Percentiles rank a stretch among this genome's conserved stretches.
phyloP scores from a whole-genome alignment of 768 basidiomycete species.

The Lentinula aciculospora region DNA sequence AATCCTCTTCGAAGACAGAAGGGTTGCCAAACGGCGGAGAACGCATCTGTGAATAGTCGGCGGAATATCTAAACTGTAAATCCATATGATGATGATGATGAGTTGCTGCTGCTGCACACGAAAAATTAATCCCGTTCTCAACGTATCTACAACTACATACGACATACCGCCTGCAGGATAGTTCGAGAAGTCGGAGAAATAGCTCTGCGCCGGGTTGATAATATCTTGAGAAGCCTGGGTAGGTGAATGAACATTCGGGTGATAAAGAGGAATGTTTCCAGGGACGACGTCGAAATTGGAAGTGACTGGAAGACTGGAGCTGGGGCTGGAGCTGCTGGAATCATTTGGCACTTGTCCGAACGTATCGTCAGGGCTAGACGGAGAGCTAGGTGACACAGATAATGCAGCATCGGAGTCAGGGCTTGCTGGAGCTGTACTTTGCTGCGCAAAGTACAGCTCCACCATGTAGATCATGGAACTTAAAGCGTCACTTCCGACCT shows the following conservation, averaged over 20 bases:
- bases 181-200: not conserved
- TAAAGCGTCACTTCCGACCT: not conserved
- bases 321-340: not conserved
- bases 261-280: not conserved
- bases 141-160: no score
- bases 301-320: not conserved
- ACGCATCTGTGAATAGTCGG: not conserved
- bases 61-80: not conserved
- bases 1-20: not conserved
- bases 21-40: not conserved
- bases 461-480: not conserved
- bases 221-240: not conserved
- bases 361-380: not conserved
- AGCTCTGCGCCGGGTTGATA: not conserved
- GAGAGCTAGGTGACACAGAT: not conserved
- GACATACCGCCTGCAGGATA: not conserved
- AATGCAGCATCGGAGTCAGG: not conserved
- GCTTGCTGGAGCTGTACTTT: not conserved
- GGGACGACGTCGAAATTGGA: not conserved
- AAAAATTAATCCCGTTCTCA: not conserved
- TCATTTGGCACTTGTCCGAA: not conserved
- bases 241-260: not conserved
- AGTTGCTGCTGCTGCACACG: not conserved
- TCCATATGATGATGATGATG: not conserved
- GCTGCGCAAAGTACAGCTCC: not conserved